Percentiles rank a stretch among this genome's conserved stretches.
Evolutionary conservation across 208 protist genomes (phyloP).

Genomic region (Acanthamoeba healyi): DNA sequence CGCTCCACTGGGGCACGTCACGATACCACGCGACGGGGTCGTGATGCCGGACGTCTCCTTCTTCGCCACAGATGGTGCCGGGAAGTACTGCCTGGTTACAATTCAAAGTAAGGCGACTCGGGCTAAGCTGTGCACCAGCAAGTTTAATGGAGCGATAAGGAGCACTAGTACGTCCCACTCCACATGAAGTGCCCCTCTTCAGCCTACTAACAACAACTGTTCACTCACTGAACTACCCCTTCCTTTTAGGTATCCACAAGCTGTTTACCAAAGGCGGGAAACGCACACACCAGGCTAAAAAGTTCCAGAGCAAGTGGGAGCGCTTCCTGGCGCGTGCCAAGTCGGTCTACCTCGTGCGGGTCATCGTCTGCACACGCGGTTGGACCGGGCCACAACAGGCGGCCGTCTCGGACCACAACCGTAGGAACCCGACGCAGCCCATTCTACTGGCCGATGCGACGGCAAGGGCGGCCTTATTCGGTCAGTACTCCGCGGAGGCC

Average conservation of each 20-base stretch:
- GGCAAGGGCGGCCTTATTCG: not conserved
- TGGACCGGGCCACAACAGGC: not conserved
- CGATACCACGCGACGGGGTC: constrained; percentile 10
- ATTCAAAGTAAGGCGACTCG: not conserved
- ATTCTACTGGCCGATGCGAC: constrained; percentile 19
- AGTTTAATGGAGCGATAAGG: constrained; percentile 10
- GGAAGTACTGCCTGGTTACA: not conserved
- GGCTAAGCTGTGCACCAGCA: not conserved
- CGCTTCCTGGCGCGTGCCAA: not conserved
- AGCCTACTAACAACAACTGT: not conserved
- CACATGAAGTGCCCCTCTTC: not conserved
- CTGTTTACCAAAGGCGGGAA: not conserved
- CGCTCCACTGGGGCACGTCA: not conserved
- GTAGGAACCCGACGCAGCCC: not conserved
- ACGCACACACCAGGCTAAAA: not conserved
- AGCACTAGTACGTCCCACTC: constrained; percentile 30
- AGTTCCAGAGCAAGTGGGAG: too few species aligned
- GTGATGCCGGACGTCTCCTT: constrained; percentile 29
- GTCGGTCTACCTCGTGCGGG: constrained; percentile 1
- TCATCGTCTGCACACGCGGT: not conserved
- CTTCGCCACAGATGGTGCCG: not conserved
- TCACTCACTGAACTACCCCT: not conserved
- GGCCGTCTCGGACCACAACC: not conserved
- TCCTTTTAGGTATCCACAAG: constrained; percentile 41
- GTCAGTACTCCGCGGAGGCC: not conserved